Evolutionary conservation across 176 grass and related monocot genomes (phyloP).

Genomic region (Metroxylon sagu): DNA sequence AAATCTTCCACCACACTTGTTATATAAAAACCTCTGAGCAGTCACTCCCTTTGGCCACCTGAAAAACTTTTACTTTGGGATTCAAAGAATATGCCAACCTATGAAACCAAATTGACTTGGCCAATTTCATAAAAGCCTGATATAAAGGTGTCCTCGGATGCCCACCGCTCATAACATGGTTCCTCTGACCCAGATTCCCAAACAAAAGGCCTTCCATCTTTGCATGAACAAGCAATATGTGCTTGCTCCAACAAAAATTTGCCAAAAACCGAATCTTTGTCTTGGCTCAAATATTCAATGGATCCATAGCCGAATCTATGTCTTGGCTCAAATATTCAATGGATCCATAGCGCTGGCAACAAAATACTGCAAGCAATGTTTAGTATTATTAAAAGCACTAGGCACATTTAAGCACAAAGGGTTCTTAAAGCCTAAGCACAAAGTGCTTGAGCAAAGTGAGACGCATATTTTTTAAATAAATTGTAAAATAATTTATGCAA

Average conservation of each 20-base stretch:
- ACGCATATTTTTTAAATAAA: too few species aligned
- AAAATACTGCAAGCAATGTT: too few species aligned
- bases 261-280: conserved; percentile 75
- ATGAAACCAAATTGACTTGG: conserved; percentile 83
- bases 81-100: conserved; percentile 61
- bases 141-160: conserved; percentile 93
- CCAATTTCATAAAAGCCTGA: conserved; percentile 79
- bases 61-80: conserved; percentile 62
- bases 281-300: conserved; percentile 91
- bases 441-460: too few species aligned
- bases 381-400: too few species aligned
- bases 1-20: conserved; percentile 61
- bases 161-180: conserved; percentile 71
- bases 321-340: too few species aligned
- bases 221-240: conserved; percentile 65
- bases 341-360: too few species aligned
- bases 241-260: conserved; percentile 75
- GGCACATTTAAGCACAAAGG: too few species aligned
- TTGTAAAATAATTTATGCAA: too few species aligned
- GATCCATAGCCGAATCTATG: conserved; percentile 92
- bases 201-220: conserved; percentile 94
- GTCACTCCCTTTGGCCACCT: conserved; percentile 53
- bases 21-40: conserved; percentile 86
- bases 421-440: too few species aligned
- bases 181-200: conserved; percentile 80